Percentiles rank a stretch among this genome's conserved stretches.
phyloP scores from a whole-genome alignment of 2,329 filamentous ascomycete species.

The Calonectria hongkongensis region DNA sequence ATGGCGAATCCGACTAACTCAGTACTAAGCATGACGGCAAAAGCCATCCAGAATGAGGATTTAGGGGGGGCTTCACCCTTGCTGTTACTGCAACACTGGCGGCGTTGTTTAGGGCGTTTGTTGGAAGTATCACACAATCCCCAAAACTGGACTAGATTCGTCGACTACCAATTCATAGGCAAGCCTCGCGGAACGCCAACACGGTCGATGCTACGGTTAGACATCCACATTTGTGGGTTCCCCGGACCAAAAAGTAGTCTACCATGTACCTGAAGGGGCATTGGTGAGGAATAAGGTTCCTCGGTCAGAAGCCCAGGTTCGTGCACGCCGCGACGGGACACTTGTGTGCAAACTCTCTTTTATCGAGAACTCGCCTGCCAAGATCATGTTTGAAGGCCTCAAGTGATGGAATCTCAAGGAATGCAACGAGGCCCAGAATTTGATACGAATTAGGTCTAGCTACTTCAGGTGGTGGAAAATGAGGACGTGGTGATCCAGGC shows the following conservation, averaged over 20 bases:
- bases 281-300: constrained; percentile 9
- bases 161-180: constrained; percentile 15
- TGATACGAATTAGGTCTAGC: not conserved
- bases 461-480: not conserved
- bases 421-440: not conserved
- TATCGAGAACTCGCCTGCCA: not conserved
- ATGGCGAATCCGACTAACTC: not conserved
- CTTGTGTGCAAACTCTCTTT: constrained; percentile 28
- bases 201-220: not conserved
- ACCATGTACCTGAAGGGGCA: constrained; percentile 22
- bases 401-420: not conserved
- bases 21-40: not conserved
- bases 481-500: not conserved
- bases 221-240: constrained; percentile 11
- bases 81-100: not conserved
- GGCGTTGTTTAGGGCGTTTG: not conserved
- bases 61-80: not conserved
- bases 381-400: not conserved
- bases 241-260: not conserved
- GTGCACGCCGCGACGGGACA: constrained; percentile 18
- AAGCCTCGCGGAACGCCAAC: constrained; percentile 3
- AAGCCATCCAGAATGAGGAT: not conserved
- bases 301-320: constrained; percentile 11
- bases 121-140: constrained; percentile 10
- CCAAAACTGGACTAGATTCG: constrained; percentile 28